Conservation (phyloP, 768 basidiomycete genomes). For the Hydnum rufescens region DNA sequence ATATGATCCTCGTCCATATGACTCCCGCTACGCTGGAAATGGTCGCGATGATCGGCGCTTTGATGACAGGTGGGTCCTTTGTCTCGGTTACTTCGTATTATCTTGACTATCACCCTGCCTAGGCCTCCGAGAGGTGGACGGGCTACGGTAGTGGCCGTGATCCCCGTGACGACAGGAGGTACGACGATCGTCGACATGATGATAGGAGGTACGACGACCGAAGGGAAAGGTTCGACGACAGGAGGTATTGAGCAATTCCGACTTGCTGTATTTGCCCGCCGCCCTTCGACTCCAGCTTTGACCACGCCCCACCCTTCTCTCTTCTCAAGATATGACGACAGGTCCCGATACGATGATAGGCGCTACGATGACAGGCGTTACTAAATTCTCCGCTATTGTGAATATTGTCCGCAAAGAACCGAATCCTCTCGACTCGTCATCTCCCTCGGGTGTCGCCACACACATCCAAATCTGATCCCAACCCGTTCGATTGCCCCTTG, state of each 20-base stretch:
- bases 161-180: conserved; percentile 8
- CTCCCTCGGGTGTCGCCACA: background rate
- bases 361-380: background rate
- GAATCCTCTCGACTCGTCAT: background rate
- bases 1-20: conserved; percentile 84
- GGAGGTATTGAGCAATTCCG: conserved; percentile 24
- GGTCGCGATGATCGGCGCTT: conserved; percentile 22
- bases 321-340: background rate
- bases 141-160: too few species aligned
- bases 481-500: background rate
- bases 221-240: conserved; percentile 23
- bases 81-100: background rate
- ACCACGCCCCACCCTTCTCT: background rate
- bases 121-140: background rate
- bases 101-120: background rate
- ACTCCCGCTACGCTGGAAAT: conserved; percentile 57
- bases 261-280: background rate
- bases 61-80: conserved; percentile 15
- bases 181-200: conserved; percentile 9
- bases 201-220: conserved; percentile 16
- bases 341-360: background rate
- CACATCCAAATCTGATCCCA: background rate
- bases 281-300: background rate
- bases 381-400: background rate
- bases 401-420: background rate